These are phyloP conservation scores for Debaryomyces psychrophilus DNA, from an alignment of 1,139 yeast species.

Conservation along the genomic window DNA sequence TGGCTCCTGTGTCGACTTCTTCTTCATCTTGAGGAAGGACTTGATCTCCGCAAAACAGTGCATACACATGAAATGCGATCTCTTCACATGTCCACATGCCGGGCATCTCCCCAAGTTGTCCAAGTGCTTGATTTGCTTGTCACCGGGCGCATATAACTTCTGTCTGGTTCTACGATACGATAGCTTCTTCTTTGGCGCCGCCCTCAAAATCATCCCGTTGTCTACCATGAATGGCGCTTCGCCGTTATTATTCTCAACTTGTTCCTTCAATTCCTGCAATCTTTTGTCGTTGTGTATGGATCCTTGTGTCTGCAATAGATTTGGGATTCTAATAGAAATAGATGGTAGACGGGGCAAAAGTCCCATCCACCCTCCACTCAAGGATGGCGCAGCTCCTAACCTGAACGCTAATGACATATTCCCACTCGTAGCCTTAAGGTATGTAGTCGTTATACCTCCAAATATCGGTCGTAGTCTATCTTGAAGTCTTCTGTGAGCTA, in stretches of 20 bases:
- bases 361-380: slow-evolving; percentile 20
- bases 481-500: slow-evolving; percentile 4
- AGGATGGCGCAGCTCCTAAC: slow-evolving; percentile 21
- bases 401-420: slow-evolving; percentile 31
- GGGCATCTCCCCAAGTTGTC: slow-evolving; percentile 88
- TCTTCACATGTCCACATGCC: slow-evolving; percentile 89
- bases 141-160: slow-evolving; percentile 79
- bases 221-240: slow-evolving; percentile 45
- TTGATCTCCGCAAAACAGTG: slow-evolving; percentile 84
- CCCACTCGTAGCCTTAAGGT: neutral
- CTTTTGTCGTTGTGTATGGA: slow-evolving; percentile 24
- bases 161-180: slow-evolving; percentile 86
- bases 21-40: slow-evolving; percentile 63
- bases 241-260: slow-evolving; percentile 30
- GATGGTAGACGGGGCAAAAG: slow-evolving; percentile 30
- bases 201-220: slow-evolving; percentile 68
- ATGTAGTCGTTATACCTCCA: neutral
- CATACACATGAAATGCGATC: slow-evolving; percentile 92
- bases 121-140: slow-evolving; percentile 75
- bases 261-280: slow-evolving; percentile 35
- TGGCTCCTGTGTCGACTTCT: slow-evolving; percentile 38
- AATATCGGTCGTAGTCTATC: neutral
- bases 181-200: slow-evolving; percentile 92
- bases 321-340: slow-evolving; percentile 17
- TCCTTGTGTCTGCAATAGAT: slow-evolving; percentile 7